Conservation (phyloP, 805 yeast genomes). For the Pichia sporocuriosa region DNA sequence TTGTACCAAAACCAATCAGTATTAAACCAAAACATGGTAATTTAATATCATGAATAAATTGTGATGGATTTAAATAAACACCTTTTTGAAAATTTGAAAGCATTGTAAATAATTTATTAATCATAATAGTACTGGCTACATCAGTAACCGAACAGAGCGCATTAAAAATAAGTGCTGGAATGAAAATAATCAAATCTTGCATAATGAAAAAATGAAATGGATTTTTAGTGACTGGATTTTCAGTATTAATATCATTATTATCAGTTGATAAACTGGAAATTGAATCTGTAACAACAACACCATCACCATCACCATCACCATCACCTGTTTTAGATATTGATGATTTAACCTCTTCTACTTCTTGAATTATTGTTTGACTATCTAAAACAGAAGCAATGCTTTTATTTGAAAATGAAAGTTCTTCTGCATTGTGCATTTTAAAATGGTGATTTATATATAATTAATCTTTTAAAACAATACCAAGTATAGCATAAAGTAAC, state of each 20-base stretch:
- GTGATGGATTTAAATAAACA: constrained; percentile 19
- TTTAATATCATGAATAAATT: constrained; percentile 34
- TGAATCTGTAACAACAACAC: not conserved
- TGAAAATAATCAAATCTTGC: constrained; percentile 21
- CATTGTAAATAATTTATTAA: constrained; percentile 55
- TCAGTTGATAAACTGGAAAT: not conserved
- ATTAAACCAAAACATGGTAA: constrained; percentile 32
- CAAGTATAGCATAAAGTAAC: too few species aligned
- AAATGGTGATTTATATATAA: too few species aligned
- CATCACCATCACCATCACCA: too few species aligned
- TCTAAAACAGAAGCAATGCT: too few species aligned
- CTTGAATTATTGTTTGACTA: too few species aligned
- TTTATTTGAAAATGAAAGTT: too few species aligned
- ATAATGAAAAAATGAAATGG: constrained; percentile 23
- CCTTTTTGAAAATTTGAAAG: constrained; percentile 33
- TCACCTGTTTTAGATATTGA: too few species aligned
- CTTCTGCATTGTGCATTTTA: too few species aligned
- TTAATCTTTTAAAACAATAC: too few species aligned
- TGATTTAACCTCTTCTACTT: too few species aligned
- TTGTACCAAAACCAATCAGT: constrained; percentile 40
- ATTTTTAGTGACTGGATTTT: constrained; percentile 6
- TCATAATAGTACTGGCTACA: constrained; percentile 54
- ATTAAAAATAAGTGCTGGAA: constrained; percentile 27
- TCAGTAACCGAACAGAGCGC: constrained; percentile 49
- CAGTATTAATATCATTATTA: not conserved